These are phyloP conservation scores for Paulownia fortunei DNA, from an alignment of 257 asterid species.

Conservation along the genomic window DNA sequence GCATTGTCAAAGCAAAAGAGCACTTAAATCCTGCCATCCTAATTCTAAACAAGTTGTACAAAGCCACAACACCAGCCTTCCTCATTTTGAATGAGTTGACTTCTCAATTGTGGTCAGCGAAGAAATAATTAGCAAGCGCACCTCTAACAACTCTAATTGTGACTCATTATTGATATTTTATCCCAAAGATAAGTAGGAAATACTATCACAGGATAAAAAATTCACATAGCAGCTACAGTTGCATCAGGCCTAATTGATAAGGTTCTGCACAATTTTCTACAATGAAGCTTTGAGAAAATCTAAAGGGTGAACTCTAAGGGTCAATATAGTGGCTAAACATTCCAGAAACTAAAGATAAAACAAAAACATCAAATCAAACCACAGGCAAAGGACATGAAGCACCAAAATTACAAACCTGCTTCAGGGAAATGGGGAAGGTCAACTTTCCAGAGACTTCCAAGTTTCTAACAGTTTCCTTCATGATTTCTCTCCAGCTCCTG, in stretches of 20 bases:
- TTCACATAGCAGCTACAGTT: neutral
- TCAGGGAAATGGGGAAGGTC: conserved; percentile 90
- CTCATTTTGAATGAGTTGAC: neutral
- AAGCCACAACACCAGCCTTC: neutral
- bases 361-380: too few relatives aligned
- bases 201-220: neutral
- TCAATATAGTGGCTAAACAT: neutral
- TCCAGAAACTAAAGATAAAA: neutral
- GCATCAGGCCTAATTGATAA: neutral
- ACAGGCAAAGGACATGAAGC: neutral
- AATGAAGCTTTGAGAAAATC: neutral
- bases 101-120: neutral
- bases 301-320: neutral
- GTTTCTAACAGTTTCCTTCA: conserved; percentile 73
- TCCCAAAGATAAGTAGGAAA: neutral
- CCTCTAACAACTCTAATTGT: neutral
- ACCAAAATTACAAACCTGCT: conserved; percentile 64
- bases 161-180: neutral
- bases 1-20: neutral
- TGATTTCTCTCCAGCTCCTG: conserved; percentile 90
- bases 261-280: neutral
- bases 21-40: neutral
- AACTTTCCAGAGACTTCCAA: conserved; percentile 73
- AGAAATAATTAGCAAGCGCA: neutral
- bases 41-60: neutral